Evolutionary conservation across 2,329 filamentous ascomycete species (phyloP).

Genomic region (Amphichorda felina): DNA sequence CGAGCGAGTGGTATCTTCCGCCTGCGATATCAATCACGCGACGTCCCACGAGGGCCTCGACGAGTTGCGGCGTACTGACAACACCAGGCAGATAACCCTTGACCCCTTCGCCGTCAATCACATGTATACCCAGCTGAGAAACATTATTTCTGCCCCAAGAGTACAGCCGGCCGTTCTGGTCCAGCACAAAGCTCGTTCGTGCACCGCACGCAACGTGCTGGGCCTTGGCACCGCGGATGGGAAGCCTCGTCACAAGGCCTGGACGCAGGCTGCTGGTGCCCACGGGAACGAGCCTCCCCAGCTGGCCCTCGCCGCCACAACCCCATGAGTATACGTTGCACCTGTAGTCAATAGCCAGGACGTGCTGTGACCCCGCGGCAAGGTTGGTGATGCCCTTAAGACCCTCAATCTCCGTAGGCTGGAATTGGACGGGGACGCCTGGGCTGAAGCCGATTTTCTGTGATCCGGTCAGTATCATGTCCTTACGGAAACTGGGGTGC

Average conservation of each 20-base stretch:
- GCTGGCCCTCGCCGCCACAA: constrained; percentile 44
- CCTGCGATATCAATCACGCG: not conserved
- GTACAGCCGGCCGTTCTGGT: constrained; percentile 53
- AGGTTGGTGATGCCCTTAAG: constrained; percentile 48
- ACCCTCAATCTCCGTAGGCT: constrained; percentile 37
- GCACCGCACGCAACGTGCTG: constrained; percentile 39
- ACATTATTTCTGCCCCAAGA: constrained; percentile 72
- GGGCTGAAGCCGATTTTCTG: not conserved
- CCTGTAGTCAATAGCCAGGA: constrained; percentile 46
- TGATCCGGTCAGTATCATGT: not conserved
- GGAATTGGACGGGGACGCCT: constrained; percentile 18
- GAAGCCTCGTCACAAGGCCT: too few species aligned
- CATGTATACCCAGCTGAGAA: constrained; percentile 24
- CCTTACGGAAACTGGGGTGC: too few species aligned
- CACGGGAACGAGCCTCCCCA: constrained; percentile 39
- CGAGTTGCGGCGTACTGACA: not conserved
- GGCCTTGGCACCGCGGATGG: too few species aligned
- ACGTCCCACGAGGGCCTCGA: not conserved
- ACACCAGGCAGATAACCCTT: too few species aligned
- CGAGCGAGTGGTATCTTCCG: constrained; percentile 54
- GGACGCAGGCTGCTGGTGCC: constrained; percentile 19
- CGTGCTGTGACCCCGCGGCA: constrained; percentile 50
- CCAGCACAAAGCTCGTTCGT: constrained; percentile 65
- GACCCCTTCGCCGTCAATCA: constrained; percentile 24
- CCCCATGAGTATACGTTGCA: constrained; percentile 53